These are phyloP conservation scores for Camelina hispida DNA, from an alignment of 345 rosid species.

Conservation along the genomic window DNA sequence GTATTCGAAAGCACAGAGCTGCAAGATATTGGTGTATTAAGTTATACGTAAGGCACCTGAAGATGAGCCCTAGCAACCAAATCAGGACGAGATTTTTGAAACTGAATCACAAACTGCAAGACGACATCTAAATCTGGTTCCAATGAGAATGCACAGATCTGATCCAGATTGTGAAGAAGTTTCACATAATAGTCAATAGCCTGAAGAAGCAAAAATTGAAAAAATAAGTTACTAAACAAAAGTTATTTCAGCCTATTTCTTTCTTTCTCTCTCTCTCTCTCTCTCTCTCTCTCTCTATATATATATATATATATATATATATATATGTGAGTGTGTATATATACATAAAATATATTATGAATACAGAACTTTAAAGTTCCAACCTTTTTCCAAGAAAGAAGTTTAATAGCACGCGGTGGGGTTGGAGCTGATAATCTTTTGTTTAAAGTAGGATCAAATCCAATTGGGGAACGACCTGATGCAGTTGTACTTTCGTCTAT, in stretches of 20 bases:
- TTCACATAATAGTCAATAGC: constrained; percentile 84
- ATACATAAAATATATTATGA: not conserved
- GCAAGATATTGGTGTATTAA: constrained; percentile 1
- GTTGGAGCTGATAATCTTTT: constrained; percentile 90
- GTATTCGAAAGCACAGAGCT: constrained; percentile 21
- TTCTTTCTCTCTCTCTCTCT: not conserved
- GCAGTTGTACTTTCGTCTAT: constrained; percentile 82
- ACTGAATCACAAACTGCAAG: constrained; percentile 75
- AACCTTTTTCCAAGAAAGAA: constrained; percentile 90
- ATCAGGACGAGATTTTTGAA: constrained; percentile 91
- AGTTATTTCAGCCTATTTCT: not conserved
- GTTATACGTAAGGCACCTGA: constrained; percentile 60
- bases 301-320: too few species aligned
- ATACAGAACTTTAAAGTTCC: constrained; percentile 26
- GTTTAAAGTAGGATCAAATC: constrained; percentile 91
- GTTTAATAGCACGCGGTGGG: constrained; percentile 91
- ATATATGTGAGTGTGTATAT: not conserved
- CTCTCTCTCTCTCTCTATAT: not conserved
- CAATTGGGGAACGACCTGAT: constrained; percentile 77
- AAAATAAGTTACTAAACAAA: constrained; percentile 29
- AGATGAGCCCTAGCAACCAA: constrained; percentile 95
- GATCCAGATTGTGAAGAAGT: constrained; percentile 91
- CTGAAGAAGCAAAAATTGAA: constrained; percentile 52
- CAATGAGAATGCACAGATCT: constrained; percentile 70
- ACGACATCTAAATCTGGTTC: constrained; percentile 73